phyloP scores from a whole-genome alignment of 208 protist species.

The Acanthamoeba castellanii region DNA sequence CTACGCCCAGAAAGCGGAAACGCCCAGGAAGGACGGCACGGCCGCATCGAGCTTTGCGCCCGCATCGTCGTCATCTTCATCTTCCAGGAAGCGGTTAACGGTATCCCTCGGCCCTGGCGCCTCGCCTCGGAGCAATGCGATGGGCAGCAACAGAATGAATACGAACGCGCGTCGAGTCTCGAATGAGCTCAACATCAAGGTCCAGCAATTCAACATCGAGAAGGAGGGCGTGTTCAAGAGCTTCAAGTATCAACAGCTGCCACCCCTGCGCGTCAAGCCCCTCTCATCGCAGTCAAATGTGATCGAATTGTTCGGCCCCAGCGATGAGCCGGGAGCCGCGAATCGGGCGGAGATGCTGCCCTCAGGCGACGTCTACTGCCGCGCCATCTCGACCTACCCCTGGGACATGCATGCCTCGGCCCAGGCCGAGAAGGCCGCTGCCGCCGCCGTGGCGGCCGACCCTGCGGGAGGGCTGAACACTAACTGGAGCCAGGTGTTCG shows the following conservation, averaged over 20 bases:
- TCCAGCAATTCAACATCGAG: slow-evolving; percentile 61
- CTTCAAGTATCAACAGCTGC: slow-evolving; percentile 64
- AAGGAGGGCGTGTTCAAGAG: slow-evolving; percentile 70
- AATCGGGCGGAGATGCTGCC: background rate
- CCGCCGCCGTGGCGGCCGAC: background rate
- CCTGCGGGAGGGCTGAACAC: background rate
- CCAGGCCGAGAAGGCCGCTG: slow-evolving; percentile 6
- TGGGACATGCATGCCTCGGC: slow-evolving; percentile 43
- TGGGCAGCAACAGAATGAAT: background rate
- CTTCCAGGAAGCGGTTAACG: background rate
- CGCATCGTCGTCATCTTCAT: background rate
- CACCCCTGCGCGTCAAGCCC: slow-evolving; percentile 59
- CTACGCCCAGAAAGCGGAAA: slow-evolving; percentile 27
- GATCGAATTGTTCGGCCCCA: slow-evolving; percentile 64
- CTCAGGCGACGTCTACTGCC: slow-evolving; percentile 8
- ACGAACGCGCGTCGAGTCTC: slow-evolving; percentile 15
- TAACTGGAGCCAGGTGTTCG: slow-evolving; percentile 38
- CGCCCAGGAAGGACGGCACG: background rate
- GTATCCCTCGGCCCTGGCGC: background rate
- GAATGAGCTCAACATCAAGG: slow-evolving; percentile 43
- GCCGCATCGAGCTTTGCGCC: background rate
- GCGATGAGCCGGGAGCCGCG: background rate
- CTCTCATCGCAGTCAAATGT: slow-evolving; percentile 40
- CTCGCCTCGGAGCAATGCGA: background rate
- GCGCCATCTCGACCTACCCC: slow-evolving; percentile 56